Conservation (phyloP, 2,329 filamentous ascomycete genomes). For the Penicillium brevicompactum region DNA sequence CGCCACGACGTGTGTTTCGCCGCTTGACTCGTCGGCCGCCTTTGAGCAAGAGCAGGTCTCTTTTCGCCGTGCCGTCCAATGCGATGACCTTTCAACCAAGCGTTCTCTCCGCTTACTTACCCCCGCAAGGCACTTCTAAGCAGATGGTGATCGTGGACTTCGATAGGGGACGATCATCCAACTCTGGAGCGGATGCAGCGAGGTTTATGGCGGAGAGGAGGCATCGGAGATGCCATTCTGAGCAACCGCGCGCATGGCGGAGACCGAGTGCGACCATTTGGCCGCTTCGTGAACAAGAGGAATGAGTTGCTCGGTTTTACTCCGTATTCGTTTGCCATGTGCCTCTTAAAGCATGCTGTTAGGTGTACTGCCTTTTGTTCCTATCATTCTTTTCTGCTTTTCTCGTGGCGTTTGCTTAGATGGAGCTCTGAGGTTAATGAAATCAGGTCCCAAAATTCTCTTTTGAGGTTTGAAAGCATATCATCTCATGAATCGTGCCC, state of each 20-base stretch:
- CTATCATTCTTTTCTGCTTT: no score
- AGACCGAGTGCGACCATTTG: constrained; percentile 38
- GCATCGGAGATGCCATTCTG: constrained; percentile 41
- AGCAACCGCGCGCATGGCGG: constrained; percentile 41
- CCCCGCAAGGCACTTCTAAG: neutral
- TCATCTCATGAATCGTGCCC: no score
- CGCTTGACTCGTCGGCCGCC: constrained; percentile 33
- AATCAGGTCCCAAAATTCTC: no score
- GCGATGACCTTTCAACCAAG: constrained; percentile 17
- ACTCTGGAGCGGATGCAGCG: constrained; percentile 7
- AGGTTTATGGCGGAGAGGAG: constrained; percentile 24
- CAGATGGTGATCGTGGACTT: constrained; percentile 7
- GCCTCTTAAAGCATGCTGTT: no score
- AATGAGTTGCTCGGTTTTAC: neutral
- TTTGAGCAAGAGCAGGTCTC: constrained; percentile 34
- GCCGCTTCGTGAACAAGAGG: constrained; percentile 37
- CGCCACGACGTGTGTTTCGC: constrained; percentile 25
- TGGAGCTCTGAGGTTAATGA: no score
- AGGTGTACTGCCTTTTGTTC: no score
- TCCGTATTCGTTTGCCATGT: no score
- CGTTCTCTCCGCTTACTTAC: constrained; percentile 26
- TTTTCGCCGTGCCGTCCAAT: constrained; percentile 32
- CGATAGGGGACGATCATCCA: neutral
- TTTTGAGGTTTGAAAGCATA: no score
- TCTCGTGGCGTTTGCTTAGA: no score